A percentile compares a stretch with the other conserved stretches of the same genome.
These are phyloP conservation scores for Pythium scleroteichum DNA, from an alignment of 352 stramenopile genomes.

Conservation along the genomic window DNA sequence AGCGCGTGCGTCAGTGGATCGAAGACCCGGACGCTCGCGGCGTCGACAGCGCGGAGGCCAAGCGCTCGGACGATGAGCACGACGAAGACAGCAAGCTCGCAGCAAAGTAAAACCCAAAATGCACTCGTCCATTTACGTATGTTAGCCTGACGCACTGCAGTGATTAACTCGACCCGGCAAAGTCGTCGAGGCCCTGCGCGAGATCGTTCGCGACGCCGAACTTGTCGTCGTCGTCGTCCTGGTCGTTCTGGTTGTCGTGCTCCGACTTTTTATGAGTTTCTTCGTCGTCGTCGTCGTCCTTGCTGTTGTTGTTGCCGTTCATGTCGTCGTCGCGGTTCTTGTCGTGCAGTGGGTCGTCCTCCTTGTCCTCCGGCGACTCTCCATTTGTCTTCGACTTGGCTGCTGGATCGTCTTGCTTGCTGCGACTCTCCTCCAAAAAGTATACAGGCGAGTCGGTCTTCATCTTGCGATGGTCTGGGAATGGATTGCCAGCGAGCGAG, in stretches of 20 bases:
- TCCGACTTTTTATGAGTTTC: constrained; percentile 17
- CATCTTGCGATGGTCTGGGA: constrained; percentile 33
- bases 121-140: neutral
- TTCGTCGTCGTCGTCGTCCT: neutral
- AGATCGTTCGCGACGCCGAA: constrained; percentile 1
- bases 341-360: neutral
- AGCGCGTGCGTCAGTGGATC: neutral
- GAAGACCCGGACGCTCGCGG: neutral
- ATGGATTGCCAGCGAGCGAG: constrained; percentile 38
- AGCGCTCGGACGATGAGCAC: constrained; percentile 7
- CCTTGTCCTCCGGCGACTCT: neutral
- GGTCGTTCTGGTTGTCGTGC: constrained; percentile 9
- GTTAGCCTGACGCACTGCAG: too few relatives aligned
- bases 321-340: neutral
- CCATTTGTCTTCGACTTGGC: neutral
- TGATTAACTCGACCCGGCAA: constrained; percentile 1
- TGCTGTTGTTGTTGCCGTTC: neutral
- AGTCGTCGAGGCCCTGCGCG: neutral
- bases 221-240: constrained; percentile 17
- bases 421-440: constrained; percentile 40
- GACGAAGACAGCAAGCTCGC: neutral
- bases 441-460: constrained; percentile 37
- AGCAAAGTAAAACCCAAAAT: constrained; percentile 13
- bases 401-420: constrained; percentile 1
- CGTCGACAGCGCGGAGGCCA: neutral